These are phyloP conservation scores for Lagenidium sp. DNA, from an alignment of 352 stramenopile species.

Conservation along the genomic window DNA sequence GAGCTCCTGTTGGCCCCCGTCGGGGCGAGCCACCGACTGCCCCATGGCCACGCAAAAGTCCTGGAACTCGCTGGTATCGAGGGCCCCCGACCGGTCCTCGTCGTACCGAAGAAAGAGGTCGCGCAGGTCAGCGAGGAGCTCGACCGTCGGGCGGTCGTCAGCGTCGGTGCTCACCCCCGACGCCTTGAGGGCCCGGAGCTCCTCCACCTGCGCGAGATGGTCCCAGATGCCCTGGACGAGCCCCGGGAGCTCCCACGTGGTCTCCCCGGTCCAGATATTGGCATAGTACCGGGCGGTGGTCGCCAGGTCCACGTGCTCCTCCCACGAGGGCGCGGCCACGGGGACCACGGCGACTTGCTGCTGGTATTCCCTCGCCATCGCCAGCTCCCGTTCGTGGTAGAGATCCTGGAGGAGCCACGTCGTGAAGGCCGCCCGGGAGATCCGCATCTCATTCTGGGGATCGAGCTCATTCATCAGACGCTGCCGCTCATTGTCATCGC, in stretches of 20 bases:
- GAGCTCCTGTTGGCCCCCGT: constrained; percentile 6
- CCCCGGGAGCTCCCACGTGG: constrained; percentile 30
- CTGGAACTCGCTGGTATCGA: constrained; percentile 45
- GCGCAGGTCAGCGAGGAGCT: constrained; percentile 36
- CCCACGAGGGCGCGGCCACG: constrained; percentile 26
- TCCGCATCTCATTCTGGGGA: constrained; percentile 44
- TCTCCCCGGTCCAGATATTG: constrained; percentile 43
- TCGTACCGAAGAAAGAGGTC: constrained; percentile 47
- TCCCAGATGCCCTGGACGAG: constrained; percentile 27
- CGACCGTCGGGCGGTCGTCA: constrained; percentile 5
- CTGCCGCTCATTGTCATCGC: constrained; percentile 30
- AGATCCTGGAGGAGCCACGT: constrained; percentile 39
- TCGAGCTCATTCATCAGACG: constrained; percentile 46
- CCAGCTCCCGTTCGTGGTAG: constrained; percentile 15
- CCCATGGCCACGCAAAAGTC: constrained; percentile 49
- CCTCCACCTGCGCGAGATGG: constrained; percentile 15
- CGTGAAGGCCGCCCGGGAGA: constrained; percentile 40
- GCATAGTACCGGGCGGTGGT: constrained; percentile 27
- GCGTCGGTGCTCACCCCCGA: neutral
- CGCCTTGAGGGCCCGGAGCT: constrained; percentile 8
- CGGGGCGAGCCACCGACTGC: constrained; percentile 4
- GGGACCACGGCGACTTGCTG: constrained; percentile 3
- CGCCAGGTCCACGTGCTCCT: constrained; percentile 30
- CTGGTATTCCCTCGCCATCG: constrained; percentile 1
- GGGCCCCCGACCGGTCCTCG: constrained; percentile 34